Evolutionary conservation across 768 basidiomycete genomes (phyloP), one percentile per base, ranked within the genome.

Genomic region (Erythrobasidium yunnanense): DNA sequence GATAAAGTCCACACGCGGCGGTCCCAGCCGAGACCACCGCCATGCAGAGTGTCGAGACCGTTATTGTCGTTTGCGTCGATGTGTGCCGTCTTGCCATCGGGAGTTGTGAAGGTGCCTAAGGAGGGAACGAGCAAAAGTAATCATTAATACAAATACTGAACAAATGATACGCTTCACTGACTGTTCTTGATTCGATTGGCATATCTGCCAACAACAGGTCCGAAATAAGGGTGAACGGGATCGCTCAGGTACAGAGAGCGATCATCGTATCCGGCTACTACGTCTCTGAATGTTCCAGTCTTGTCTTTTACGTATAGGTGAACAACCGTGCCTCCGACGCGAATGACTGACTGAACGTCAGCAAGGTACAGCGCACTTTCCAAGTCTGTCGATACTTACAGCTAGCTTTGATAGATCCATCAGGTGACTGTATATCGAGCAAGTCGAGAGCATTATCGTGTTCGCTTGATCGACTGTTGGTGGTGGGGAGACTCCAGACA

Each of bases 201-300:
- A 30, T 66, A 66, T 27, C 65, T 25, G 5, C 65, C 65, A 18
- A 66, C 65, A 38, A 55, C 38, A 2, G 65, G 20, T 15, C 65
- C 65, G 29, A 29, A 66, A 35, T 66, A 66, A 2, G 46, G 57
- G n/a, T 62, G 35, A 4, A 46, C 42, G 18, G 57, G 45, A 47
- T 62, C 57, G 42, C 57, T 62, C 57, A 62, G 45, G 42, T 47
- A 62, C 11, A 47, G 38, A 13, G 22, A 23, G 13, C 80, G 81
- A 69, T 83, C 80, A 68, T 83, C 82, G 68, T 82, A 84, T 0
- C 83, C 83, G 0, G 83, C 76, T n/a, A 83, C 76, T 8, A 84
- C 78, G 72, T 84, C 82, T 51, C 80, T 76, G 4, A 76, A 66
- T n/a, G 77, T 76, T 2, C 81, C 80, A 58, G 76, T 68, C 72